A percentile compares a stretch with the other conserved stretches of the same genome.
Evolutionary conservation across 2,329 filamentous ascomycete genomes (phyloP).

Genomic region (Trichoderma semiorbis): DNA sequence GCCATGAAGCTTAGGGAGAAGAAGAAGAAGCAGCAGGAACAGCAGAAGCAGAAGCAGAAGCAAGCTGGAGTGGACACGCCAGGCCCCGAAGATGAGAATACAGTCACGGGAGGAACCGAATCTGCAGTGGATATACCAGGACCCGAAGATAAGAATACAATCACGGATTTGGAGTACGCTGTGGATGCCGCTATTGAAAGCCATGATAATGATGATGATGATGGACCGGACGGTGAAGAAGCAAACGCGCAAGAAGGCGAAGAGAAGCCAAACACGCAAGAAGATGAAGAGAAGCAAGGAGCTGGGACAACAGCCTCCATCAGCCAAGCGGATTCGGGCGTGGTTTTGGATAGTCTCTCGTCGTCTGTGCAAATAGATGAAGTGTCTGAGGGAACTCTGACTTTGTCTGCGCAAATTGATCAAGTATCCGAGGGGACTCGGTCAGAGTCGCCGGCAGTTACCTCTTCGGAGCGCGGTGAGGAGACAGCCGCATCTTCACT

Average conservation of each 20-base stretch:
- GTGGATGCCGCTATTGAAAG: constrained; percentile 15
- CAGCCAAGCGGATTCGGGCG: constrained; percentile 52
- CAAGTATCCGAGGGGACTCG: constrained; percentile 45
- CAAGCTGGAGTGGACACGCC: too few relatives aligned
- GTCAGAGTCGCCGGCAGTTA: constrained; percentile 54
- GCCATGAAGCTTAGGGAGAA: constrained; percentile 86
- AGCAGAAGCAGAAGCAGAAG: background rate
- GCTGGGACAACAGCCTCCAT: constrained; percentile 35
- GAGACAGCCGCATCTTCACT: constrained; percentile 63
- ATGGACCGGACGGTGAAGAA: constrained; percentile 13
- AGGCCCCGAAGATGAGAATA: too few relatives aligned
- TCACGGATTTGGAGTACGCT: constrained; percentile 19
- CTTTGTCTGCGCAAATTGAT: constrained; percentile 41
- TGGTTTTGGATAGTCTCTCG: constrained; percentile 48
- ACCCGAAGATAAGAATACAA: constrained; percentile 15
- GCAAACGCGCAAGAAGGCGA: background rate
- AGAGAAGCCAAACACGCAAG: constrained; percentile 19
- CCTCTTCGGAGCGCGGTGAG: constrained; percentile 49
- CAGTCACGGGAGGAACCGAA: background rate
- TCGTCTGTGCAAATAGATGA: constrained; percentile 44
- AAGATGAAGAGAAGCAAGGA: constrained; percentile 19
- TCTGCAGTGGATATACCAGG: constrained; percentile 20
- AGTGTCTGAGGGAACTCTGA: constrained; percentile 34
- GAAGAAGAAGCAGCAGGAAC: constrained; percentile 46
- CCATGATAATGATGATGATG: constrained; percentile 2